phyloP scores from a whole-genome alignment of 1,284 basidiomycete genomes.

The Trichosporon sp. region DNA sequence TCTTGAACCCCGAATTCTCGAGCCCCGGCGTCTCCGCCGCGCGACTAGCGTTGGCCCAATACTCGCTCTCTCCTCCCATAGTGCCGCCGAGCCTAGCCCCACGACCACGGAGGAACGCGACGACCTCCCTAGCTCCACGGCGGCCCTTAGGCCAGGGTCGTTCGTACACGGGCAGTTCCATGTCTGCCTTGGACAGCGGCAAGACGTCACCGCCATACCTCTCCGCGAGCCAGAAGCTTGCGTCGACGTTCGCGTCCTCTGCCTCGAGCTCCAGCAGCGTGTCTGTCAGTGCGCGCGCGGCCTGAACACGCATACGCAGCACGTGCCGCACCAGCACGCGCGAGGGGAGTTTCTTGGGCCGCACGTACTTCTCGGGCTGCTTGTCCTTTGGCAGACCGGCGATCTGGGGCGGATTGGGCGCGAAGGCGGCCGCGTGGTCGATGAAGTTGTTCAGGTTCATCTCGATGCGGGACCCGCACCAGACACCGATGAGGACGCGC shows the following conservation, averaged over 20 bases:
- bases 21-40: slow-evolving; percentile 7
- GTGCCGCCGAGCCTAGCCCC: slow-evolving; percentile 37
- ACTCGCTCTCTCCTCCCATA: slow-evolving; percentile 12
- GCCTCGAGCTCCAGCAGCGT: slow-evolving; percentile 64
- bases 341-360: slow-evolving; percentile 58
- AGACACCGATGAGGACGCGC: slow-evolving; percentile 83
- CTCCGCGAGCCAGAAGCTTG: slow-evolving; percentile 44
- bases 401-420: slow-evolving; percentile 37
- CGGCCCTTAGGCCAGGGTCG: slow-evolving; percentile 34
- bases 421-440: slow-evolving; percentile 30
- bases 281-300: slow-evolving; percentile 62
- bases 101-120: slow-evolving; percentile 37
- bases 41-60: slow-evolving; percentile 27
- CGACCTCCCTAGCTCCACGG: slow-evolving; percentile 40
- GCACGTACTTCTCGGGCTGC: slow-evolving; percentile 31
- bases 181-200: slow-evolving; percentile 17
- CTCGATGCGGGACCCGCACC: slow-evolving; percentile 76
- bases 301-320: slow-evolving; percentile 69
- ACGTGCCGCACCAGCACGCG: slow-evolving; percentile 78
- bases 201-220: slow-evolving; percentile 33
- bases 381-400: slow-evolving; percentile 32
- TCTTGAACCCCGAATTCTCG: neutral
- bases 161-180: slow-evolving; percentile 24
- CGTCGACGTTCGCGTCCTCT: slow-evolving; percentile 29
- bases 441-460: slow-evolving; percentile 68